These are phyloP conservation scores for Volvox reticuliferus DNA, from an alignment of 139 green algal genomes.

Conservation along the genomic window DNA sequence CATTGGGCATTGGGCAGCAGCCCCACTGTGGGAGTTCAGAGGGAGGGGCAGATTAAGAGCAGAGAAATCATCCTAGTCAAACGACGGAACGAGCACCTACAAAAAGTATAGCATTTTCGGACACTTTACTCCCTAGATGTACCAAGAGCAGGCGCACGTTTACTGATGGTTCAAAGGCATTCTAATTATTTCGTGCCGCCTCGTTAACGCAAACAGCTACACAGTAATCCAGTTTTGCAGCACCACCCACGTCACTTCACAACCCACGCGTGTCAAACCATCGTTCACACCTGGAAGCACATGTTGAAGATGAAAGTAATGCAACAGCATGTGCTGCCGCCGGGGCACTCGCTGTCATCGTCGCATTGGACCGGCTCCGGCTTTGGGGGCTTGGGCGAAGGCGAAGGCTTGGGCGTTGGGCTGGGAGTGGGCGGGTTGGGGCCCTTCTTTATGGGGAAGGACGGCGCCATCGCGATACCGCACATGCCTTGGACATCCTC, in stretches of 20 bases:
- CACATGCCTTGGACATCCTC: constrained; percentile 80
- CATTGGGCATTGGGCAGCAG: constrained; percentile 93
- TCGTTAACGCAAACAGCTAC: too few relatives aligned
- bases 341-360: constrained; percentile 51
- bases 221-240: too few relatives aligned
- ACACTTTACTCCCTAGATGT: too few relatives aligned
- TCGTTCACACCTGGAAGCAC: constrained; percentile 70
- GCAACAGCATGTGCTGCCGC: constrained; percentile 93
- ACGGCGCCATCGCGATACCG: constrained; percentile 90
- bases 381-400: constrained; percentile 29
- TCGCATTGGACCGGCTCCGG: constrained; percentile 80
- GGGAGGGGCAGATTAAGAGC: too few relatives aligned
- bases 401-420: constrained; percentile 29
- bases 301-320: constrained; percentile 72
- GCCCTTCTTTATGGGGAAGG: constrained; percentile 91
- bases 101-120: too few relatives aligned
- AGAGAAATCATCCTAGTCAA: too few relatives aligned
- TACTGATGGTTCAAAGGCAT: too few relatives aligned
- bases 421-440: constrained; percentile 67
- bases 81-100: too few relatives aligned
- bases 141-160: too few relatives aligned
- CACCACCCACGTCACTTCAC: too few relatives aligned
- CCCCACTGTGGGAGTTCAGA: constrained; percentile 71
- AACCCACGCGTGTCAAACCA: background rate
- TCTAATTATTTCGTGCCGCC: too few relatives aligned